Evolutionary conservation across 371 early-diverging fungal genomes (phyloP).

Genomic region (Mucor piriformis): DNA sequence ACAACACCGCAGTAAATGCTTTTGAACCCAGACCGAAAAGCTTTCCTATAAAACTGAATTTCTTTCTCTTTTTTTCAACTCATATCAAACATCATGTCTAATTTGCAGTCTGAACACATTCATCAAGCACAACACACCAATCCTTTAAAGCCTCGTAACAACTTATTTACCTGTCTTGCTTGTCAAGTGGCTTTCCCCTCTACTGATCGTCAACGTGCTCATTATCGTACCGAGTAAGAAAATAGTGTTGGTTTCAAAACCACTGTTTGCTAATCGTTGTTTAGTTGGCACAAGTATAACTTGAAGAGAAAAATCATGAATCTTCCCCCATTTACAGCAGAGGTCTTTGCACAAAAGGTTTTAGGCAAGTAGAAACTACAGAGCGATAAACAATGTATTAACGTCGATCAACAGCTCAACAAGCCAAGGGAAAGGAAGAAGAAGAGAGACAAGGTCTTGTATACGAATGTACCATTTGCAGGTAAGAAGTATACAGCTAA

Average conservation of each 20-base stretch:
- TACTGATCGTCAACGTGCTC: constrained; percentile 81
- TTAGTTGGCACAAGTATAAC: constrained; percentile 88
- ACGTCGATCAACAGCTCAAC: constrained; percentile 39
- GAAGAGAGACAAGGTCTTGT: constrained; percentile 41
- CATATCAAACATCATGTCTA: constrained; percentile 1
- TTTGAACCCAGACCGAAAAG: not conserved
- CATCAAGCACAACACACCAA: constrained; percentile 22
- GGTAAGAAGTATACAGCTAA: constrained; percentile 19
- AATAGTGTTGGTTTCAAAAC: too few relatives aligned
- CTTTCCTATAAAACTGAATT: not conserved
- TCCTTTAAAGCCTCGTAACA: constrained; percentile 29
- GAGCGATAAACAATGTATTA: not conserved
- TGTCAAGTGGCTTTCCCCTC: constrained; percentile 88
- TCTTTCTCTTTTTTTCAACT: not conserved
- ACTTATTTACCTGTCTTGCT: constrained; percentile 68
- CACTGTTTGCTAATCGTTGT: constrained; percentile 64
- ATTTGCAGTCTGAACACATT: constrained; percentile 8
- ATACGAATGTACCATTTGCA: constrained; percentile 47
- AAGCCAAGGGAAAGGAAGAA: constrained; percentile 45
- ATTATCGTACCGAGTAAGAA: constrained; percentile 80
- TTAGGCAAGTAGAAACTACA: constrained; percentile 41
- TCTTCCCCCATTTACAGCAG: constrained; percentile 73
- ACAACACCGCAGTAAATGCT: too few relatives aligned
- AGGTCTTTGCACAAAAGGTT: constrained; percentile 73
- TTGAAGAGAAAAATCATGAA: constrained; percentile 84